Percentiles rank a stretch among this genome's conserved stretches.
Conservation (phyloP, 2,329 filamentous ascomycete genomes). For the Pseudogymnoascus sp. region DNA sequence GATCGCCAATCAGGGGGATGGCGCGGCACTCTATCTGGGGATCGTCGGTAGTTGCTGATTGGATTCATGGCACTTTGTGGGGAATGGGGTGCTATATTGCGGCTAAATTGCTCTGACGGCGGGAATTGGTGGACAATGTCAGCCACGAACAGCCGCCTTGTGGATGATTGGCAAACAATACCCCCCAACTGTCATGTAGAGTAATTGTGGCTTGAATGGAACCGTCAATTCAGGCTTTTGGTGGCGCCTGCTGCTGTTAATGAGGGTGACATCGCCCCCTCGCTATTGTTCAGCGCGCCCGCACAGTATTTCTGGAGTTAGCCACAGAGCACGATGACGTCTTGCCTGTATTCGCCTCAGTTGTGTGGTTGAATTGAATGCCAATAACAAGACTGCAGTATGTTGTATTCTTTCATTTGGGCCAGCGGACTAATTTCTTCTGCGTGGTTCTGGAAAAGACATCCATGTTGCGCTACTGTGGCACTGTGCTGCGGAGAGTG, state of each 20-base stretch:
- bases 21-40: constrained; percentile 2
- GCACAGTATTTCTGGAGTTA: background rate
- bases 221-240: constrained; percentile 1
- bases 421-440: background rate
- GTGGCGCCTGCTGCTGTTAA: background rate
- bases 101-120: background rate
- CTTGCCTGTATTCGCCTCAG: background rate
- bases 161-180: background rate
- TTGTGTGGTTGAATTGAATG: background rate
- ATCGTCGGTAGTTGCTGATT: constrained; percentile 7
- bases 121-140: constrained; percentile 3
- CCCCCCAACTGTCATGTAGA: background rate
- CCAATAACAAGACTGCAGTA: background rate
- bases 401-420: background rate
- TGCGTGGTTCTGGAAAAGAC: background rate
- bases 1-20: background rate
- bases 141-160: background rate
- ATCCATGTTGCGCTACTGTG: background rate
- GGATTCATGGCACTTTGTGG: constrained; percentile 5
- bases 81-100: background rate
- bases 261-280: background rate
- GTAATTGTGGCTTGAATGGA: background rate
- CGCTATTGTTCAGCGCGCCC: background rate
- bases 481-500: background rate
- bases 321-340: background rate